Evolutionary conservation across 208 protist genomes (phyloP), one percentile per base, ranked within the genome.

Genomic region (Trypanosoma conorhini): DNA sequence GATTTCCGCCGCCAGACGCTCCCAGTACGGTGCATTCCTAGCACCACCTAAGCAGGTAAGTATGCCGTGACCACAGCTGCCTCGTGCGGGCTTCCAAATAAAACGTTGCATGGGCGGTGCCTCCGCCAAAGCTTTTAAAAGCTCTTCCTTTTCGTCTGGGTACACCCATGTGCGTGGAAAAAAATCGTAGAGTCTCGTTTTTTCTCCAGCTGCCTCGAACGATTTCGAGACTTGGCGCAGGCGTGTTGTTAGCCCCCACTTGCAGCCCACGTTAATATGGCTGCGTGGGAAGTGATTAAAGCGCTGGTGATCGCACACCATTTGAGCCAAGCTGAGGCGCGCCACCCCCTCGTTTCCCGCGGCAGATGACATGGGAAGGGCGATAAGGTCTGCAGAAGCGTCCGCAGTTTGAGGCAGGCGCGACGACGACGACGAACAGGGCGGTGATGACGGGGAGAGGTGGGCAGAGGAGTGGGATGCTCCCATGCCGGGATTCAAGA

Each of bases 241-340:
- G 46, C 87, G 85, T 30, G 42, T 51, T n/a, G 81, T 82, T 74
- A 97, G 79, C 7, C 93, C 93, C 9, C 77, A 80, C 75, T 97
- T 97, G 66, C 87, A 96, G 26, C 93, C 93, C 1, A 97, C 54
- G 51, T 88, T 85, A 12, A 67, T 62, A 74, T 96, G 88, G 48
- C 88, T 96, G 17, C 76, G 67, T 15, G 93, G 91, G 72, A 91
- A 96, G 78, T 97, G 93, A 72, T 97, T 97, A 73, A 95, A 89
- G 35, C 77, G 73, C 69, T 96, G 92, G 24, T 42, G 51, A 22
- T n/a, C 19, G 48, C 67, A 73, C 44, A 72, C 61, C 74, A 79
- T 79, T 26, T 62, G 22, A 8, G 50, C 31, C 9, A 61, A 17
- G 30, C 64, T 67, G 56, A 77, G 61, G 42, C 52, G 52, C 40